Conservation (phyloP, 148 eudicot species). For the Fagopyrum homotropicum region DNA sequence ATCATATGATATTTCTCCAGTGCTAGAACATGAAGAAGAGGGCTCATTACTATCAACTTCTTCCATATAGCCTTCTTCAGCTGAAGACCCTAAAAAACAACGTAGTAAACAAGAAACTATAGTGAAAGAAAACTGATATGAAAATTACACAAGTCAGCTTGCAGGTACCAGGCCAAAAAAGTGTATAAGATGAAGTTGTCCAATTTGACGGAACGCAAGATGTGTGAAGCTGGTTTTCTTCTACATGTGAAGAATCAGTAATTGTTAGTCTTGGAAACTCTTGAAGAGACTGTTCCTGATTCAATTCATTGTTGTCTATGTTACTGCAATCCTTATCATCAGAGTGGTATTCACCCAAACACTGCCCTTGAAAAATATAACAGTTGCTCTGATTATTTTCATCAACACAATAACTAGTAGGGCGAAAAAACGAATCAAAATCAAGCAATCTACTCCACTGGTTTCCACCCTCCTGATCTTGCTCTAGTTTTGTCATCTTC, state of each 20-base stretch:
- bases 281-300: slow-evolving; percentile 34
- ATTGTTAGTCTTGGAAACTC: slow-evolving; percentile 49
- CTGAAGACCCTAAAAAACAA: slow-evolving; percentile 27
- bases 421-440: slow-evolving; percentile 30
- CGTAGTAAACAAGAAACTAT: background rate
- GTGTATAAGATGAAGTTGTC: slow-evolving; percentile 31
- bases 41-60: slow-evolving; percentile 39
- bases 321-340: slow-evolving; percentile 23
- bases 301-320: slow-evolving; percentile 44
- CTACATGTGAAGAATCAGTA: slow-evolving; percentile 45
- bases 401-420: slow-evolving; percentile 31
- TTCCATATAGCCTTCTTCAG: slow-evolving; percentile 30
- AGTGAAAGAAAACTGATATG: background rate
- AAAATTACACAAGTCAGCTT: slow-evolving; percentile 14
- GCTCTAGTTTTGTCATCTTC: slow-evolving; percentile 25
- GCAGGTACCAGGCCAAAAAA: slow-evolving; percentile 43
- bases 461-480: slow-evolving; percentile 46
- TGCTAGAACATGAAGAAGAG: slow-evolving; percentile 71
- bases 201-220: slow-evolving; percentile 39
- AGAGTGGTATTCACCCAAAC: slow-evolving; percentile 32
- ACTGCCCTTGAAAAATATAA: slow-evolving; percentile 39
- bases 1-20: slow-evolving; percentile 50
- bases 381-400: slow-evolving; percentile 49
- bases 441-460: slow-evolving; percentile 57
- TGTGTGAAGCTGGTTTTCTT: slow-evolving; percentile 32